Base-by-base conservation (phyloP, 805 yeast species). In the Zygoascus tannicola region DNA sequence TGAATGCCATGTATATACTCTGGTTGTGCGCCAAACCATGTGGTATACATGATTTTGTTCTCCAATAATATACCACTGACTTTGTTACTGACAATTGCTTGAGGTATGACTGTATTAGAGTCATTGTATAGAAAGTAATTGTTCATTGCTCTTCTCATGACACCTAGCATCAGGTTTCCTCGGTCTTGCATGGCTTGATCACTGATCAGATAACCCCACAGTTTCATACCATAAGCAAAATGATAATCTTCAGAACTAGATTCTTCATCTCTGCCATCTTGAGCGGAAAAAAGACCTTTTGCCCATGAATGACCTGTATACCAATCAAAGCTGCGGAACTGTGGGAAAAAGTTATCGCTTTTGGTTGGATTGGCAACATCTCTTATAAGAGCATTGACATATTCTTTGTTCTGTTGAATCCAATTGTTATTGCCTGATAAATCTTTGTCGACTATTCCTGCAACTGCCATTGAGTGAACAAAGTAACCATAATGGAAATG, bases 401-500 rank as follows among this genome's bases (percentile, higher is more conserved):
- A 81, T 8, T 66, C 73, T 52, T 68, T 71, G 51, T 72, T 69
- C 7, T 57, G 60, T 7, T 50, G 46, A 3, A 69, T 61, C 79
- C 83, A 81, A 15, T 18, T 22, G 20, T 22, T 14, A 12, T 33
- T 21, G 12, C 39, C 39, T 18, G 80, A 81, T 12, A 56, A 54
- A 22, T 64, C 60, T 3, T 52, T 46, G 57, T 85, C 94, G 15
- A 80, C 75, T 44, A 75, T 60, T n/a, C 81, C 88, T 38, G 84
- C 74, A 18, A 82, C 67, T 1, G 94, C 87, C 4, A 94, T 94
- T 1, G 94, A 83, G 58, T 84, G 88, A 39, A 85, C 71, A 52
- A 78, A 80, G 61, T 84, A 85, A 8, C 92, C 92, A 56, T 81
- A 85, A 59, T 85, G 94, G 73, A 84, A 85, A 58, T 85, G 92